Conservation (phyloP, 352 stramenopile species). For the Phytophthora citricola region DNA sequence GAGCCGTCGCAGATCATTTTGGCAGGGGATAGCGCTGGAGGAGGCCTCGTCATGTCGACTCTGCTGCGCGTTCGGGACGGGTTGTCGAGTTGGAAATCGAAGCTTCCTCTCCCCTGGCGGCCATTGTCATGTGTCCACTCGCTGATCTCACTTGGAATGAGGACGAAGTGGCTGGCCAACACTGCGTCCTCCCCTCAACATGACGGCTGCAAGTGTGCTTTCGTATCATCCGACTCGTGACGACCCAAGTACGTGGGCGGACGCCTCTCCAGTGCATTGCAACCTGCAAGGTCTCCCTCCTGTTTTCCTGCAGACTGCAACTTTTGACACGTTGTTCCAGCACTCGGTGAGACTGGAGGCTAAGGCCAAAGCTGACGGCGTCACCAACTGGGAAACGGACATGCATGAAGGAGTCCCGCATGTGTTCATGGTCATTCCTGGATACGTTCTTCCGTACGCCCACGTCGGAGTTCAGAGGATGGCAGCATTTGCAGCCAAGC, state of each 20-base stretch:
- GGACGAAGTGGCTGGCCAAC: slow-evolving; percentile 11
- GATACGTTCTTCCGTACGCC: slow-evolving; percentile 39
- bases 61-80: slow-evolving; percentile 41
- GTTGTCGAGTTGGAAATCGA: slow-evolving; percentile 24
- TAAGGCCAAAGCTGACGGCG: slow-evolving; percentile 34
- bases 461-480: slow-evolving; percentile 30
- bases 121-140: slow-evolving; percentile 43
- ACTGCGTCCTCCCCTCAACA: slow-evolving; percentile 39
- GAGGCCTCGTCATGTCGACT: slow-evolving; percentile 46
- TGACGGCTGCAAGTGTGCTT: slow-evolving; percentile 12
- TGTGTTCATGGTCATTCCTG: slow-evolving; percentile 46
- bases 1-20: slow-evolving; percentile 43
- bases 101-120: slow-evolving; percentile 33
- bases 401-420: slow-evolving; percentile 47
- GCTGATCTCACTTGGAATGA: slow-evolving; percentile 47
- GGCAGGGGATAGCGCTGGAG: slow-evolving; percentile 48
- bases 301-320: slow-evolving; percentile 40
- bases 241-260: slow-evolving; percentile 36
- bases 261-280: slow-evolving; percentile 45
- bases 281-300: slow-evolving; percentile 41
- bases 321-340: slow-evolving; percentile 39
- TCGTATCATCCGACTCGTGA: slow-evolving; percentile 30
- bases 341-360: slow-evolving; percentile 36
- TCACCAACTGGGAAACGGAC: slow-evolving; percentile 47
- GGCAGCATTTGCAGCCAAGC: slow-evolving; percentile 34